phyloP scores from a whole-genome alignment of 169 alveolate genomes.

The Cryptosporidium meleagridis region DNA sequence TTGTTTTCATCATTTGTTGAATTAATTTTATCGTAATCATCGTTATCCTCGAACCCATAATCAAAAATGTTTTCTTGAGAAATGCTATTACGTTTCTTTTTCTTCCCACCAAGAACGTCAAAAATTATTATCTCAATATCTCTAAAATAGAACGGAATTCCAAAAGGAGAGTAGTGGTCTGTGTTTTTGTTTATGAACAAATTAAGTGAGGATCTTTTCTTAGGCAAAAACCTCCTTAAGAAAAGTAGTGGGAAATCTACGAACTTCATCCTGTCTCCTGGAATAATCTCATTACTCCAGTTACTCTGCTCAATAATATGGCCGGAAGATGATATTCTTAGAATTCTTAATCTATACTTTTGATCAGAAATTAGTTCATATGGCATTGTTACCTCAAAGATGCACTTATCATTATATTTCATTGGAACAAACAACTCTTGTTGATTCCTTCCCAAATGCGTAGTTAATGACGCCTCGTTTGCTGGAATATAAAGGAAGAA shows the following conservation, averaged over 20 bases:
- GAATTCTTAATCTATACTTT: conserved; percentile 36
- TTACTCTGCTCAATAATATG: conserved; percentile 63
- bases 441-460: conserved; percentile 78
- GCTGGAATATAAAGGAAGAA: conserved; percentile 52
- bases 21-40: neutral
- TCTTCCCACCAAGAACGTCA: conserved; percentile 75
- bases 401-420: conserved; percentile 76
- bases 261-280: conserved; percentile 75
- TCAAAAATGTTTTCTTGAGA: conserved; percentile 10
- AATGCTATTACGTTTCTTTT: conserved; percentile 1
- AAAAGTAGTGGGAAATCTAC: conserved; percentile 76
- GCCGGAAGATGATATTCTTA: conserved; percentile 46
- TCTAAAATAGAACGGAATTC: conserved; percentile 76
- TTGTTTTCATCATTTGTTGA: neutral
- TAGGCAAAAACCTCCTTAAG: conserved; percentile 74
- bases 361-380: conserved; percentile 50
- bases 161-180: conserved; percentile 72
- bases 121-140: conserved; percentile 76
- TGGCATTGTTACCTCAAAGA: conserved; percentile 54
- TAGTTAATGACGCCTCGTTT: conserved; percentile 51
- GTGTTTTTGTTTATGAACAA: conserved; percentile 77
- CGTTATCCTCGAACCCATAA: neutral
- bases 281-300: conserved; percentile 79
- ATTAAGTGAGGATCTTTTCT: conserved; percentile 76
- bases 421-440: conserved; percentile 77